Conservation (phyloP, 2,329 filamentous ascomycete species). For the Penicillium decumbens region DNA sequence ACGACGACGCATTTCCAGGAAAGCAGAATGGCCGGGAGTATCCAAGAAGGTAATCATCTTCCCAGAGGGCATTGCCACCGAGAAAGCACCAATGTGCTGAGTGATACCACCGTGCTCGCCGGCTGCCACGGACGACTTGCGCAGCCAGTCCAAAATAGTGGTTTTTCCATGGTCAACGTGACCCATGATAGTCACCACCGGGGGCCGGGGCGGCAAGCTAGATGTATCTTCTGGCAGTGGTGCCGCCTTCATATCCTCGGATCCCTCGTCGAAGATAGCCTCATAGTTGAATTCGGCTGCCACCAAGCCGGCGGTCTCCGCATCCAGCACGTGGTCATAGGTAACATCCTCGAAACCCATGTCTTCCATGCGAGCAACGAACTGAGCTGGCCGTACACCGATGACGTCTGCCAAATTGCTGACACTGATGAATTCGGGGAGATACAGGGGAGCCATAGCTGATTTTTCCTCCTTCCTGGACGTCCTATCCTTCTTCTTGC, state of each 20-base stretch:
- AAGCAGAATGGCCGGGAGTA: constrained; percentile 92
- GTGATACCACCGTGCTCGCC: constrained; percentile 95
- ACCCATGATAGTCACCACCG: constrained; percentile 98
- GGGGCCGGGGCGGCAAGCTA: constrained; percentile 68
- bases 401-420: constrained; percentile 72
- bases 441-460: constrained; percentile 59
- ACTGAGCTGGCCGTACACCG: constrained; percentile 64
- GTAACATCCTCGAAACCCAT: constrained; percentile 86
- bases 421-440: constrained; percentile 92
- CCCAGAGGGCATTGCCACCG: constrained; percentile 77
- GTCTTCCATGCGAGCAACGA: constrained; percentile 70
- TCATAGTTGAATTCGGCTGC: constrained; percentile 92
- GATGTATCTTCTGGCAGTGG: constrained; percentile 65
- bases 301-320: constrained; percentile 84
- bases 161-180: constrained; percentile 99
- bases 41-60: constrained; percentile 95
- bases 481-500: constrained; percentile 40
- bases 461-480: constrained; percentile 36
- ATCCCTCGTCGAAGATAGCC: constrained; percentile 62
- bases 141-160: constrained; percentile 86
- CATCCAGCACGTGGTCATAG: constrained; percentile 78
- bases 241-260: constrained; percentile 68
- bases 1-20: constrained; percentile 90
- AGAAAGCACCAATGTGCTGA: constrained; percentile 97
- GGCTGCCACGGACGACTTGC: constrained; percentile 86